phyloP scores from a whole-genome alignment of 106 monocot genomes.

The Agapanthus africanus region DNA sequence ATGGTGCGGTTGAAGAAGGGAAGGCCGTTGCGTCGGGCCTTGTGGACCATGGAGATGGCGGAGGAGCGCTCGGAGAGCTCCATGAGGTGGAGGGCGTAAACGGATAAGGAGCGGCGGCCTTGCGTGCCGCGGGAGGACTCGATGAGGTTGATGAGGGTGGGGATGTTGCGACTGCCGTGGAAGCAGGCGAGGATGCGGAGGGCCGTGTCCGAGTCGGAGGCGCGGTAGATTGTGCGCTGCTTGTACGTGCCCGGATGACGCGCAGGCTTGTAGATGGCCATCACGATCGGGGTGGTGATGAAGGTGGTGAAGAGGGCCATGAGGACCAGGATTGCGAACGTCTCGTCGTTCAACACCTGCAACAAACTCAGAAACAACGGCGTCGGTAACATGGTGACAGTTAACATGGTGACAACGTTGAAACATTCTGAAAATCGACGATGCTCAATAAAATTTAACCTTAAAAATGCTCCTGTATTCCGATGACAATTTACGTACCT shows the following conservation, averaged over 20 bases:
- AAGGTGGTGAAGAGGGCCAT: slow-evolving; percentile 72
- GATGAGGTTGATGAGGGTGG: slow-evolving; percentile 22
- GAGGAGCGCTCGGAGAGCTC: slow-evolving; percentile 69
- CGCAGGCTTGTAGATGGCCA: slow-evolving; percentile 48
- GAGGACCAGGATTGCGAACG: slow-evolving; percentile 17
- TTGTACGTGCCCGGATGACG: slow-evolving; percentile 27
- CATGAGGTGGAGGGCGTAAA: slow-evolving; percentile 53
- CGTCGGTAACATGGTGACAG: too few relatives aligned
- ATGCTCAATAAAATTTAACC: too few relatives aligned
- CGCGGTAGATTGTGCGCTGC: slow-evolving; percentile 38
- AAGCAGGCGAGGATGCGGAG: slow-evolving; percentile 19
- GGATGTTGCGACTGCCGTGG: slow-evolving; percentile 24
- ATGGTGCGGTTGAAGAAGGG: slow-evolving; percentile 51
- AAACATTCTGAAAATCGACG: too few relatives aligned
- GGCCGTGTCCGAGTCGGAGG: slow-evolving; percentile 1
- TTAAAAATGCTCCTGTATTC: too few relatives aligned
- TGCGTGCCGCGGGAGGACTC: slow-evolving; percentile 16
- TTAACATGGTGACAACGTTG: too few relatives aligned
- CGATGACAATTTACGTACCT: too few relatives aligned
- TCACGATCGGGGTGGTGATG: slow-evolving; percentile 62
- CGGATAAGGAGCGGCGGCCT: slow-evolving; percentile 27
- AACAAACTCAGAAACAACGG: background rate
- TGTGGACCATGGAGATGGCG: slow-evolving; percentile 63
- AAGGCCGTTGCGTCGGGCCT: slow-evolving; percentile 61
- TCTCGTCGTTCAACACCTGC: slow-evolving; percentile 30